These are phyloP conservation scores for Amanita rubescens DNA, from an alignment of 768 basidiomycete species.

Conservation along the genomic window DNA sequence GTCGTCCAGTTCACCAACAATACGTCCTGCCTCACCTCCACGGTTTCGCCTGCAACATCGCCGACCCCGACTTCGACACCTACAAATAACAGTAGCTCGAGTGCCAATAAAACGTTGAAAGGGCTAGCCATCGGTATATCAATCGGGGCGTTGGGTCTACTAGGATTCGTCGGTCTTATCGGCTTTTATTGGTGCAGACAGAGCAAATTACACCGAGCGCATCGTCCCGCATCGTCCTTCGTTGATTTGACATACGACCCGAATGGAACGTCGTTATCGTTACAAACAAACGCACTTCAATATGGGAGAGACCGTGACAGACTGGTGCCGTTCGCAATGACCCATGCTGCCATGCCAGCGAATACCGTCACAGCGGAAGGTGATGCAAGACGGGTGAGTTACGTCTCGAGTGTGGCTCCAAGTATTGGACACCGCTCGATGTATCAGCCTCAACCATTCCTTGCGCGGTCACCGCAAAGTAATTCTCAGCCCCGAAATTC, in stretches of 20 bases:
- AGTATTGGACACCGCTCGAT: not conserved
- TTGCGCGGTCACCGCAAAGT: not conserved
- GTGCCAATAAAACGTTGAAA: not conserved
- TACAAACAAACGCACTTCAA: slow-evolving; percentile 4
- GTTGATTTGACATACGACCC: slow-evolving; percentile 3
- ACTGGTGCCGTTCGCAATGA: slow-evolving; percentile 7
- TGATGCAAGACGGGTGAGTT: not conserved
- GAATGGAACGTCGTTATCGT: not conserved
- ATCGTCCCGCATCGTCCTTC: not conserved
- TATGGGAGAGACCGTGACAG: slow-evolving; percentile 12
- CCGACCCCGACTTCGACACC: slow-evolving; percentile 2
- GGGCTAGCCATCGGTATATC: slow-evolving; percentile 4
- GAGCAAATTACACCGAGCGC: not conserved
- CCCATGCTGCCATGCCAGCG: not conserved
- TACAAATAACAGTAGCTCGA: not conserved
- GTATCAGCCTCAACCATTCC: slow-evolving; percentile 1
- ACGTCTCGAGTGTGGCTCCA: not conserved
- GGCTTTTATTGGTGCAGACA: slow-evolving; percentile 1
- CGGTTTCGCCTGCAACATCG: not conserved
- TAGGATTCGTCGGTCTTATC: not conserved
- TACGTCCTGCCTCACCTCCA: slow-evolving; percentile 14
- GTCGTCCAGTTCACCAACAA: slow-evolving; percentile 16
- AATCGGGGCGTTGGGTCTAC: not conserved
- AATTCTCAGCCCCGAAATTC: not conserved
- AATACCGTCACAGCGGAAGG: not conserved